Conservation (phyloP, 495 filamentous ascomycete species). For the Tetracladium marchalianum region DNA sequence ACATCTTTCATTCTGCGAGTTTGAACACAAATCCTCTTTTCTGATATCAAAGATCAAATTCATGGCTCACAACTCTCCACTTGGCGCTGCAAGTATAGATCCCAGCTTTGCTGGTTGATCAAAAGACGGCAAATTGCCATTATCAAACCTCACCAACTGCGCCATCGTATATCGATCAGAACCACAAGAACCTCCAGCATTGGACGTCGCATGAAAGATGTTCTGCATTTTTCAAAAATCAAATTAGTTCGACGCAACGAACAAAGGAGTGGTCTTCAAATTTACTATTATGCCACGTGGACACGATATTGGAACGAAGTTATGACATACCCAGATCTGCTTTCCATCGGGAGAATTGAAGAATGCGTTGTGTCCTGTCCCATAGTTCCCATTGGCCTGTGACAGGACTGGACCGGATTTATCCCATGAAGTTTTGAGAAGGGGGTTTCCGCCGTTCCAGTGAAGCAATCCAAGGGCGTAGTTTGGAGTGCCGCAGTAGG, state of each 20-base stretch:
- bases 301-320: no score
- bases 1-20: no score
- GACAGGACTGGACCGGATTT: constrained; percentile 29
- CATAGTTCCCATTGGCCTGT: constrained; percentile 38
- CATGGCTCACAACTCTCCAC: no score
- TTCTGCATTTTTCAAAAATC: constrained; percentile 10
- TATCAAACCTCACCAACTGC: no score
- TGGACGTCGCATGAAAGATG: constrained; percentile 39
- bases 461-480: constrained; percentile 42
- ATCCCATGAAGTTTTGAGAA: constrained; percentile 31
- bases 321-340: constrained; percentile 24
- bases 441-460: constrained; percentile 30
- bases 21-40: no score
- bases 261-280: no score
- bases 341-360: constrained; percentile 37
- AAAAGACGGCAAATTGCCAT: no score
- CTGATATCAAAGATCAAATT: no score
- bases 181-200: constrained; percentile 30
- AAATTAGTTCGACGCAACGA: no score
- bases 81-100: no score
- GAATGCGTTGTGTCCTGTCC: constrained; percentile 45
- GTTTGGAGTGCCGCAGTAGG: constrained; percentile 38
- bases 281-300: no score
- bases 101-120: no score
- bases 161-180: constrained; percentile 39